A percentile compares a stretch with the other conserved stretches of the same genome.
phyloP scores from a whole-genome alignment of 768 basidiomycete species.

The Pulveroboletus sp. region DNA sequence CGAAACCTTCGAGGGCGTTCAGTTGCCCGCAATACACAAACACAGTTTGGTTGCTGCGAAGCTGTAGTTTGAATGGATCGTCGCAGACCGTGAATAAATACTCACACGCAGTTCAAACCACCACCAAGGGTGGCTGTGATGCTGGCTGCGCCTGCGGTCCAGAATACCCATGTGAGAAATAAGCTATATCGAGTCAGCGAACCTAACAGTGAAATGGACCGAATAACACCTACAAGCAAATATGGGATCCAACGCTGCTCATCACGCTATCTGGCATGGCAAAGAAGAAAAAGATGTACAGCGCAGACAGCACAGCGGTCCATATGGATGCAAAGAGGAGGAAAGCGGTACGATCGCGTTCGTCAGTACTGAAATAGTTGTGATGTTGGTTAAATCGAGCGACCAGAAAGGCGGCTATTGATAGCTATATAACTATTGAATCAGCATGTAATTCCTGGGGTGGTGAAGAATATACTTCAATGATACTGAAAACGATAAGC shows the following conservation, averaged over 20 bases:
- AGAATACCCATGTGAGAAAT: constrained; percentile 69
- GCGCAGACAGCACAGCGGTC: constrained; percentile 54
- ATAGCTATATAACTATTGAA: constrained; percentile 40
- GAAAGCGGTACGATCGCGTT: constrained; percentile 63
- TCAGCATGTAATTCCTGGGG: neutral
- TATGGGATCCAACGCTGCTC: constrained; percentile 61
- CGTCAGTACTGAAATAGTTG: constrained; percentile 44
- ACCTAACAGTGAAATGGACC: neutral
- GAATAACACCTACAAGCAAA: constrained; percentile 49
- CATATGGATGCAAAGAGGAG: constrained; percentile 68
- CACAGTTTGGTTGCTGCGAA: constrained; percentile 35
- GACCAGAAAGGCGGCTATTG: constrained; percentile 70
- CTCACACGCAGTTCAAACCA: constrained; percentile 64
- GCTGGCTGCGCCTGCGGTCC: constrained; percentile 69
- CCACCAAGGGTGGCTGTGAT: constrained; percentile 66
- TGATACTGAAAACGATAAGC: constrained; percentile 54
- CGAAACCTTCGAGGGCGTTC: constrained; percentile 70
- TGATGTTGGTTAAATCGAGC: constrained; percentile 54
- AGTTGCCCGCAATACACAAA: constrained; percentile 71
- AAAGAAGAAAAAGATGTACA: constrained; percentile 55
- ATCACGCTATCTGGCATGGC: constrained; percentile 44
- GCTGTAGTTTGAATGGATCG: neutral
- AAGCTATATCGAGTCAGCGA: constrained; percentile 41
- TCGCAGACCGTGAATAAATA: neutral
- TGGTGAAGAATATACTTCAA: constrained; percentile 46